phyloP scores from a whole-genome alignment of 208 protist genomes.

The Trypanosoma vivax region DNA sequence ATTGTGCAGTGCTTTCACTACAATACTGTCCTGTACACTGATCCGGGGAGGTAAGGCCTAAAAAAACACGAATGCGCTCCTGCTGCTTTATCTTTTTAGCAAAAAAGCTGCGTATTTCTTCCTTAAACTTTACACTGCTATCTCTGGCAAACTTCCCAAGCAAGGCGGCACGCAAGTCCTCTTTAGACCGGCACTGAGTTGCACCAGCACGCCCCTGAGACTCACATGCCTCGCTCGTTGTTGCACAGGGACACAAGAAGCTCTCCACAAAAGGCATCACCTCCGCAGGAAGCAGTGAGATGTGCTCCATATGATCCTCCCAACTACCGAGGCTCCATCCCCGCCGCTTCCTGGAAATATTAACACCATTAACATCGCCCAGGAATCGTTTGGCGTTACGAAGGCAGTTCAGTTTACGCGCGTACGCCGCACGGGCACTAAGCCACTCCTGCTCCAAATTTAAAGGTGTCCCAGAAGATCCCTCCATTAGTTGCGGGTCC shows the following conservation, averaged over 20 bases:
- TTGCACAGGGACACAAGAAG: slow-evolving; percentile 32
- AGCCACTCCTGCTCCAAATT: slow-evolving; percentile 86
- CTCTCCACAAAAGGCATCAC: slow-evolving; percentile 34
- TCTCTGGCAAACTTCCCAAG: slow-evolving; percentile 13
- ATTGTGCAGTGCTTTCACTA: not conserved
- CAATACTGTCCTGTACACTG: not conserved
- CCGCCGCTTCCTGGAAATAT: not conserved
- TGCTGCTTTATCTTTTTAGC: slow-evolving; percentile 51
- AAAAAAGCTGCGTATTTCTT: slow-evolving; percentile 76
- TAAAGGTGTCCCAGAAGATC: slow-evolving; percentile 57
- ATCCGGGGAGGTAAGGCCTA: slow-evolving; percentile 35
- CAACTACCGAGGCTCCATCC: not conserved
- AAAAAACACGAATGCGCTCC: slow-evolving; percentile 33
- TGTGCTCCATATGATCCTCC: slow-evolving; percentile 14
- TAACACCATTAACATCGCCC: not conserved
- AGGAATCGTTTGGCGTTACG: not conserved
- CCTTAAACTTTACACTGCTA: slow-evolving; percentile 59
- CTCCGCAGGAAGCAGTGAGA: slow-evolving; percentile 55
- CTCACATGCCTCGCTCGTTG: slow-evolving; percentile 21
- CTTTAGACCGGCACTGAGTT: not conserved
- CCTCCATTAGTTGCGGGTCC: slow-evolving; percentile 97
- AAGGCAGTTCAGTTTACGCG: slow-evolving; percentile 16
- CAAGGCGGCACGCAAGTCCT: slow-evolving; percentile 1
- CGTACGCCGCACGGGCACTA: slow-evolving; percentile 46
- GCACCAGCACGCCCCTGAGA: slow-evolving; percentile 10